Percentiles rank a stretch among this genome's conserved stretches.
Evolutionary conservation across 2,329 filamentous ascomycete genomes (phyloP).

Genomic region (Curvularia eragrostidis): DNA sequence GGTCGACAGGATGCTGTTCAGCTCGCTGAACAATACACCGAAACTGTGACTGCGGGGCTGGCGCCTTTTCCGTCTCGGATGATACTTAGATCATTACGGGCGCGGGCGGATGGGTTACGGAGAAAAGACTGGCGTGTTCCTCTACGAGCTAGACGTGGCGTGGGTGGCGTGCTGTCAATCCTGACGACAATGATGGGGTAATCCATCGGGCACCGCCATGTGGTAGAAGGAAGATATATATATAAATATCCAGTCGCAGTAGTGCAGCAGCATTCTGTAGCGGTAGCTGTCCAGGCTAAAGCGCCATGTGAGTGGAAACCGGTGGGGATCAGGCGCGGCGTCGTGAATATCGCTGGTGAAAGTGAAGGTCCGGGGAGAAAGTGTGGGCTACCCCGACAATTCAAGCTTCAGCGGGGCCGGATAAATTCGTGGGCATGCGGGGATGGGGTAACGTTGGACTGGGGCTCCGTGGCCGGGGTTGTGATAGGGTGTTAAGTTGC

Average conservation of each 20-base stretch:
- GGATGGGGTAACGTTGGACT: slow-evolving; percentile 11
- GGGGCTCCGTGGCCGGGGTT: slow-evolving; percentile 19
- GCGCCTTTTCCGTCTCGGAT: not conserved
- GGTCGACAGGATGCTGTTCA: not conserved
- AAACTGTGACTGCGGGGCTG: not conserved
- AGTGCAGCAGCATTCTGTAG: not conserved
- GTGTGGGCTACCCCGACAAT: not conserved
- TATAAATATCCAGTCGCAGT: not conserved
- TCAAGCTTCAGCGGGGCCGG: slow-evolving; percentile 11
- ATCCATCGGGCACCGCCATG: not conserved
- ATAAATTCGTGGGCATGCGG: slow-evolving; percentile 10
- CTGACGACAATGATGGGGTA: slow-evolving; percentile 2
- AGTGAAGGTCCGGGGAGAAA: not conserved
- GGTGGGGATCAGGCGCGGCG: not conserved
- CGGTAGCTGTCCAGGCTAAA: not conserved
- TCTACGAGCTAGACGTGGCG: not conserved
- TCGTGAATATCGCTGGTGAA: not conserved
- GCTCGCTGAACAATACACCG: slow-evolving; percentile 1
- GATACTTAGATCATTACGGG: not conserved
- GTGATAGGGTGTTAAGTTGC: slow-evolving; percentile 24
- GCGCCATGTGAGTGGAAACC: not conserved
- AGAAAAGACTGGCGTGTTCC: not conserved
- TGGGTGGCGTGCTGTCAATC: not conserved
- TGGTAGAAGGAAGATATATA: not conserved
- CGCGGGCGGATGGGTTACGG: not conserved